phyloP scores from a whole-genome alignment of 768 basidiomycete species.

The Mycena crocata region DNA sequence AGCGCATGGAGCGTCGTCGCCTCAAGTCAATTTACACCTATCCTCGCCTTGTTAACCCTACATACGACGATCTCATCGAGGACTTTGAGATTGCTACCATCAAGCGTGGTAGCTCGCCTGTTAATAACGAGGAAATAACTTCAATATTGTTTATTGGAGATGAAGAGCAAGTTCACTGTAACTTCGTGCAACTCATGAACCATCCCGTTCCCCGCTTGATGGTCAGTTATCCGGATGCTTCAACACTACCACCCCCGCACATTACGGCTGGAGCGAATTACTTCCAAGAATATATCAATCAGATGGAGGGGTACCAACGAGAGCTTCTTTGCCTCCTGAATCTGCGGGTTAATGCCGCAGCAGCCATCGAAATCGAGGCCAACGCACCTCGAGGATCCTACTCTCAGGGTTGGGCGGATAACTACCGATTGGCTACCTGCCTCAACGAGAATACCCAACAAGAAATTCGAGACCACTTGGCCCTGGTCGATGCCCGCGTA shows the following conservation, averaged over 20 bases:
- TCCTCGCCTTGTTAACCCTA: neutral
- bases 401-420: too few species aligned
- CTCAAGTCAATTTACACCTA: neutral
- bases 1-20: neutral
- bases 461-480: too few species aligned
- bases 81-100: neutral
- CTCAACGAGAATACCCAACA: too few species aligned
- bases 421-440: too few species aligned
- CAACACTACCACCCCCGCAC: neutral
- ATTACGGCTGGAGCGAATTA: neutral
- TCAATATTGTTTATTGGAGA: neutral
- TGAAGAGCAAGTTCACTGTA: neutral
- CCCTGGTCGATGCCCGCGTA: too few species aligned
- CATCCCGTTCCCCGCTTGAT: neutral
- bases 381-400: neutral
- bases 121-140: neutral
- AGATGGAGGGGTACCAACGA: constrained; percentile 18
- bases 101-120: neutral
- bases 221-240: neutral
- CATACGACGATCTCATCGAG: neutral
- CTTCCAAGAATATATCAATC: neutral
- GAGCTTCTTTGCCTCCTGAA: neutral
- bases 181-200: neutral
- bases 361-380: neutral
- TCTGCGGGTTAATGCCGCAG: neutral